A percentile compares a stretch with the other conserved stretches of the same genome.
Evolutionary conservation across 2,329 filamentous ascomycete genomes (phyloP).

Genomic region (Colletotrichum agaves): DNA sequence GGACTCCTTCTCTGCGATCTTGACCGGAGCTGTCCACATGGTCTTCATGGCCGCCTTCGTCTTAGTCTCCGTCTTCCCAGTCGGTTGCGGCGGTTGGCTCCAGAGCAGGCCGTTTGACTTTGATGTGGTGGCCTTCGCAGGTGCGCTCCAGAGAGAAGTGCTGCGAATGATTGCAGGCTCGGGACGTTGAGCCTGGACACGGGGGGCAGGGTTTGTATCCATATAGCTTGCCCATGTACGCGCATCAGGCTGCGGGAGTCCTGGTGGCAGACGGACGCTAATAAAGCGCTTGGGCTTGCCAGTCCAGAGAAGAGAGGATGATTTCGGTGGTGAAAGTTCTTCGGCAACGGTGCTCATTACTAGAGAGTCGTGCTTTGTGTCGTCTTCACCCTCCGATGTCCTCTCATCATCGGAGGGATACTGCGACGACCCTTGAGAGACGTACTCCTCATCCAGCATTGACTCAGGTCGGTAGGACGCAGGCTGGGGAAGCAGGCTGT

Average conservation of each 20-base stretch:
- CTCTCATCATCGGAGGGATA: conserved; percentile 40
- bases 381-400: conserved; percentile 41
- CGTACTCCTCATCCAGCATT: conserved; percentile 45
- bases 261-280: conserved; percentile 34
- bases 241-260: conserved; percentile 51
- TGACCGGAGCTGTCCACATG: conserved; percentile 37
- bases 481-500: conserved; percentile 58
- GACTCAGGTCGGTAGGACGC: conserved; percentile 21
- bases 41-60: neutral
- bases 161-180: conserved; percentile 49
- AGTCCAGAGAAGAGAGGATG: conserved; percentile 33
- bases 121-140: neutral
- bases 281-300: conserved; percentile 21
- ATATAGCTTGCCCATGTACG: conserved; percentile 51
- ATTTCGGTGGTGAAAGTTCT: conserved; percentile 31
- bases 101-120: conserved; percentile 29
- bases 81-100: conserved; percentile 10
- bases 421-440: conserved; percentile 45
- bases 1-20: conserved; percentile 18
- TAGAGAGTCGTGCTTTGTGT: conserved; percentile 42
- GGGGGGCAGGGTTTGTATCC: conserved; percentile 41
- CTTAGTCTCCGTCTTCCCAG: neutral
- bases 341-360: conserved; percentile 47
- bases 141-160: conserved; percentile 48
- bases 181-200: conserved; percentile 44